phyloP scores from a whole-genome alignment of 192 early-diverging fungal genomes.

The Coemansia sp. region DNA sequence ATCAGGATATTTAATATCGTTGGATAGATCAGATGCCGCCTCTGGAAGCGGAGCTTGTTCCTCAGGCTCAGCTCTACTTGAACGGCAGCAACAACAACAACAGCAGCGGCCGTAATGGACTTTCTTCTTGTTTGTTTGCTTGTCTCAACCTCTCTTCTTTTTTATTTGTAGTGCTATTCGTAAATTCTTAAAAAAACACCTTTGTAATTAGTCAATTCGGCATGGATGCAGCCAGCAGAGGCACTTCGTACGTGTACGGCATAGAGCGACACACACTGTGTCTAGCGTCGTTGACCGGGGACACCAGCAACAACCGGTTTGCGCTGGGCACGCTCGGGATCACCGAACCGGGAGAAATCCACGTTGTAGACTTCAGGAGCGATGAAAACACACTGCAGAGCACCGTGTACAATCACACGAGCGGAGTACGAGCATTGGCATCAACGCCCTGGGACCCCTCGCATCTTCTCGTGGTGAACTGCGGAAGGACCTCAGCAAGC shows the following conservation, averaged over 20 bases:
- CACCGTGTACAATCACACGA: constrained; percentile 20
- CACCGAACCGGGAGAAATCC: constrained; percentile 42
- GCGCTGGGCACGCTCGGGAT: constrained; percentile 44
- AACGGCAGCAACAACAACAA: too few relatives aligned
- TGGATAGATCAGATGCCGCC: too few relatives aligned
- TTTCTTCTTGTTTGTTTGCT: too few relatives aligned
- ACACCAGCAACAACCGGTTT: constrained; percentile 23
- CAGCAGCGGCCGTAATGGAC: too few relatives aligned
- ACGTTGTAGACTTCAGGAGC: constrained; percentile 42
- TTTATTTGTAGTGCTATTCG: neutral
- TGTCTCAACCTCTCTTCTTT: neutral
- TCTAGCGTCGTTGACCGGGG: constrained; percentile 19
- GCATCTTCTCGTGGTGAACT: constrained; percentile 25
- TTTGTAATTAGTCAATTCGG: neutral
- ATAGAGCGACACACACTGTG: constrained; percentile 52
- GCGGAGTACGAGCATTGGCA: constrained; percentile 28
- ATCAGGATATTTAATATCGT: too few relatives aligned
- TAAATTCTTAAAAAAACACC: neutral
- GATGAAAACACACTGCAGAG: constrained; percentile 25
- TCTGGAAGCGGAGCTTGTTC: too few relatives aligned
- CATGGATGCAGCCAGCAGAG: constrained; percentile 24
- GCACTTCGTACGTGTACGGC: constrained; percentile 48
- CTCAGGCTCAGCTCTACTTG: too few relatives aligned
- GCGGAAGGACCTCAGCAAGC: neutral
- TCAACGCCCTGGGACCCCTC: constrained; percentile 22